phyloP scores from a whole-genome alignment of 768 basidiomycete genomes.

The Calocera viscosa region DNA sequence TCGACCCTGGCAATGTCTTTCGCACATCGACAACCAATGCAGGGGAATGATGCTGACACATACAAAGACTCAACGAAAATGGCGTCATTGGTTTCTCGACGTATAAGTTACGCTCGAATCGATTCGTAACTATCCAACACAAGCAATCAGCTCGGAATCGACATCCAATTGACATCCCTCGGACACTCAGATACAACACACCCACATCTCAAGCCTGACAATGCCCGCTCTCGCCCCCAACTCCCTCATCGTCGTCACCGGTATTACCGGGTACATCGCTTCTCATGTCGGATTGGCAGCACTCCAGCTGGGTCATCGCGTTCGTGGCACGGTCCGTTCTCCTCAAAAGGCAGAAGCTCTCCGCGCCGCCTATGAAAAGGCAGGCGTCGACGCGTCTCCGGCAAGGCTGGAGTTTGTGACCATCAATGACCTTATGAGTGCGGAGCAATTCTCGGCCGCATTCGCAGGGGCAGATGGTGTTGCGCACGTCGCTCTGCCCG shows the following conservation, averaged over 20 bases:
- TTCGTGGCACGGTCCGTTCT: neutral
- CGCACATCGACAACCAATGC: too few species aligned
- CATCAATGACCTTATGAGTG: neutral
- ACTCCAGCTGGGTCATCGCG: neutral
- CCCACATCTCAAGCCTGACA: neutral
- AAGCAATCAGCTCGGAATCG: too few species aligned
- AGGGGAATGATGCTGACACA: too few species aligned
- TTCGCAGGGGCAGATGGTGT: neutral
- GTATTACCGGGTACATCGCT: constrained; percentile 1
- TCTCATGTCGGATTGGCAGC: neutral
- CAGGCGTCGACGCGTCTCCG: neutral
- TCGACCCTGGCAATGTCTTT: too few species aligned
- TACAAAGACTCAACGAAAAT: too few species aligned
- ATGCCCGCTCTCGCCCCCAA: neutral
- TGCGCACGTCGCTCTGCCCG: neutral
- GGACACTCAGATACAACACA: too few species aligned
- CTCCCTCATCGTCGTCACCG: neutral
- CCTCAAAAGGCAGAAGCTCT: neutral
- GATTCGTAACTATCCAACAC: too few species aligned
- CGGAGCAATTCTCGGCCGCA: neutral
- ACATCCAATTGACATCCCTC: too few species aligned
- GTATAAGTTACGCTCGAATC: too few species aligned
- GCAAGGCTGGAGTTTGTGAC: neutral
- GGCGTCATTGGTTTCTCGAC: too few species aligned
- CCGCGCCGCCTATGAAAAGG: neutral